Evolutionary conservation across 2,329 filamentous ascomycete genomes (phyloP), one percentile per base, ranked within the genome.

Genomic region (Phialophora expanda): DNA sequence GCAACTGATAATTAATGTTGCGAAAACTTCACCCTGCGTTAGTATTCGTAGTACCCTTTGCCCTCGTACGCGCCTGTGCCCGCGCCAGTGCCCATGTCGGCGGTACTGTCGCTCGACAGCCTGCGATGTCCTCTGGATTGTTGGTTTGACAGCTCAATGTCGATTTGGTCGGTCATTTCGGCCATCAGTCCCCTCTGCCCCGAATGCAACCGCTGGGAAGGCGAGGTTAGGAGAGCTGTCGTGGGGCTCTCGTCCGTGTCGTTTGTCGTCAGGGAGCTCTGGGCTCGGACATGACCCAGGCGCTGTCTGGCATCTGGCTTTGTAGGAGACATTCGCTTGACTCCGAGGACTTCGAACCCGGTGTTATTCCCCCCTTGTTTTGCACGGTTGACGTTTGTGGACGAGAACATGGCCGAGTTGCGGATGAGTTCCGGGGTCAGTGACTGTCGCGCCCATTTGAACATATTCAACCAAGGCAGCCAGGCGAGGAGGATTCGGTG

Each of bases 401-500:
- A 41, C 14, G 38, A 41, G 38, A 41, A 41, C 4, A 41, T 17
- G 38, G 38, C 38, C 14, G 38, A 41, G 38, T 41, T 41, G 38
- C 38, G 38, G 38, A 41, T 41, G 38, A 41, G 38, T 14, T 41
- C 38, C 14, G 38, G 38, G 38, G 38, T 41, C 17, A 65, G 28
- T 12, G 63, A 56, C 28, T 65, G 57, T 50, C 53, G 56, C 30
- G 50, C 61, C 38, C 50, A 65, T 20, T 65, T 53, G 44, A 65
- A 65, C 14, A 65, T 5, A 4, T 41, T 53, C 22, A 65, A 44
- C 63, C 63, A 65, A 12, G 63, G 63, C n/a, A 65, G 58, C 63
- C 63, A 65, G 26, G 63, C 63, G 8, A 65, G 51, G 6, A 65
- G 53, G 28, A 65, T 51, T 41, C 63, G 63, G 30, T 65, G 63